Percentiles rank a stretch among this genome's conserved stretches.
These are phyloP conservation scores for Malus domestica DNA, from an alignment of 306 rosid species.

Conservation along the genomic window ASM211411v1 NC_041792.1:31828407-31828906, in stretches of 20 bases:
- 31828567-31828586: no score
- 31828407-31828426: neutral
- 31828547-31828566: no score
- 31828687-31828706: no score
- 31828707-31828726: neutral
- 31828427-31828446: neutral
- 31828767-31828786: no score
- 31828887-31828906: neutral
- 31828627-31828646: rapidly evolving
- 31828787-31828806: no score
- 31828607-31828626: neutral
- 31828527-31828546: no score
- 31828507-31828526: neutral
- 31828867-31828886: neutral
- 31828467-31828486: neutral
- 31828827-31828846: neutral
- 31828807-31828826: neutral
- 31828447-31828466: neutral
- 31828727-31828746: neutral
- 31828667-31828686: neutral
- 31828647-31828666: rapidly evolving
- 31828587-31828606: neutral
- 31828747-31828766: neutral
- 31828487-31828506: no score
- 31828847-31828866: neutral